A percentile compares a stretch with the other conserved stretches of the same genome.
phyloP scores from a whole-genome alignment of 140 eudicot species.

The Ambrosia hybrid region DNA sequence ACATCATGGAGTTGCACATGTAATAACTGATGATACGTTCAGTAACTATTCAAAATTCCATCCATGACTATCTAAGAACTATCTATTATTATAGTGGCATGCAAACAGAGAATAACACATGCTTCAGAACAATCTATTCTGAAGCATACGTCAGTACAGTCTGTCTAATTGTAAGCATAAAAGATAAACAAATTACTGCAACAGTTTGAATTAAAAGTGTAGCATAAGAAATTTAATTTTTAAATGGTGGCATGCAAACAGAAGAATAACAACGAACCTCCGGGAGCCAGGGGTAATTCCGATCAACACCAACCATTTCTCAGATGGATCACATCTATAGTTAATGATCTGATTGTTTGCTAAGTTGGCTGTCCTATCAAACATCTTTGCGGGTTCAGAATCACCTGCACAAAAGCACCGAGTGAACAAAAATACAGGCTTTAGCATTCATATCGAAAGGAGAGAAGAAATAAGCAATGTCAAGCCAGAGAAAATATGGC shows the following conservation, averaged over 20 bases:
- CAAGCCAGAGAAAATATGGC: not conserved
- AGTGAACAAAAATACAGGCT: not conserved
- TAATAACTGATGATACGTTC: slow-evolving; percentile 5
- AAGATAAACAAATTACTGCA: slow-evolving; percentile 1
- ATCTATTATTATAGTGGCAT: too few species aligned
- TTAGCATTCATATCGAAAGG: slow-evolving; percentile 18
- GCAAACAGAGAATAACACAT: too few species aligned
- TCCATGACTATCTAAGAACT: not conserved
- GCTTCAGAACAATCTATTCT: not conserved
- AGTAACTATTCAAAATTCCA: not conserved
- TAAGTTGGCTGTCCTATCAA: slow-evolving; percentile 93
- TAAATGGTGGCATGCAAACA: not conserved
- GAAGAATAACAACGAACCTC: slow-evolving; percentile 58
- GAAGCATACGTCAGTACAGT: slow-evolving; percentile 10
- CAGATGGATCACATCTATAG: slow-evolving; percentile 91
- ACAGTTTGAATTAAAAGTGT: slow-evolving; percentile 3
- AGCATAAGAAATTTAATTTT: slow-evolving; percentile 6
- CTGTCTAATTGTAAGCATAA: not conserved
- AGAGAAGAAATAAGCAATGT: not conserved
- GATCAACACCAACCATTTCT: slow-evolving; percentile 96
- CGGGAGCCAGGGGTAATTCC: slow-evolving; percentile 97
- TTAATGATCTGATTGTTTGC: slow-evolving; percentile 91
- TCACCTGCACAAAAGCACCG: slow-evolving; percentile 53
- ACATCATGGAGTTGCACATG: not conserved
- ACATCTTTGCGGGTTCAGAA: slow-evolving; percentile 87